These are phyloP conservation scores for Toxoplasma gondii DNA, from an alignment of 169 alveolate species.

Conservation along the genomic window DNA sequence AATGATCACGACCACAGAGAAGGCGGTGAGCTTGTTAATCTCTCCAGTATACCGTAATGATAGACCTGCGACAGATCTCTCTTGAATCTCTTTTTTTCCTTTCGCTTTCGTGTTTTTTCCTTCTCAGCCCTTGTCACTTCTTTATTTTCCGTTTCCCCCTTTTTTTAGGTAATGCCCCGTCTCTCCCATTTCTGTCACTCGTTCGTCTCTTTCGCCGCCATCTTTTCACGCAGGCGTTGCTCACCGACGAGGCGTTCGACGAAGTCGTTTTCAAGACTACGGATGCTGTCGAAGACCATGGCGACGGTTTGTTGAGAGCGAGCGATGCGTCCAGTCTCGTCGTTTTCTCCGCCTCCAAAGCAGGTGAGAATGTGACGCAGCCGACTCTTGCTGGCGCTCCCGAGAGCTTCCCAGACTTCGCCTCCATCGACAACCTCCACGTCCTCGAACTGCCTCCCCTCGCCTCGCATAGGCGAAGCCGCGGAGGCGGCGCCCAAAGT, in stretches of 20 bases:
- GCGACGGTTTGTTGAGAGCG: conserved; percentile 55
- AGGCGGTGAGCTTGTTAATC: too few species aligned
- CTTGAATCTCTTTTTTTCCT: too few species aligned
- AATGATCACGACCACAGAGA: too few species aligned
- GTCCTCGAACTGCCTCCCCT: background rate
- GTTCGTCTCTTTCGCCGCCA: too few species aligned
- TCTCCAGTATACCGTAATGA: too few species aligned
- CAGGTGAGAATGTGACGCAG: conserved; percentile 26
- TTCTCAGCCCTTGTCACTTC: too few species aligned
- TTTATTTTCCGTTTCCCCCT: too few species aligned
- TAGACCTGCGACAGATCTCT: too few species aligned
- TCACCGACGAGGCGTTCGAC: conserved; percentile 6
- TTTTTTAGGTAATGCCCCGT: too few species aligned
- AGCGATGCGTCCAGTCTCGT: conserved; percentile 29
- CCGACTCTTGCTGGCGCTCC: conserved; percentile 31
- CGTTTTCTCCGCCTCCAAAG: conserved; percentile 44
- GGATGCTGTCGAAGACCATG: conserved; percentile 38
- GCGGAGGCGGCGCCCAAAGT: background rate
- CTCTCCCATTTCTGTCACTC: too few species aligned
- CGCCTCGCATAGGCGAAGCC: background rate
- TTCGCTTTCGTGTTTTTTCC: too few species aligned
- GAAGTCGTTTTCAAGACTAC: background rate
- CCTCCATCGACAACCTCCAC: background rate
- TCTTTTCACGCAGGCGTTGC: background rate
- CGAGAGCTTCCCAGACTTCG: conserved; percentile 34